Evolutionary conservation across 2,329 filamentous ascomycete genomes (phyloP), one percentile per base, ranked within the genome.

Genomic region (Paraconiothyrium brasiliense): DNA sequence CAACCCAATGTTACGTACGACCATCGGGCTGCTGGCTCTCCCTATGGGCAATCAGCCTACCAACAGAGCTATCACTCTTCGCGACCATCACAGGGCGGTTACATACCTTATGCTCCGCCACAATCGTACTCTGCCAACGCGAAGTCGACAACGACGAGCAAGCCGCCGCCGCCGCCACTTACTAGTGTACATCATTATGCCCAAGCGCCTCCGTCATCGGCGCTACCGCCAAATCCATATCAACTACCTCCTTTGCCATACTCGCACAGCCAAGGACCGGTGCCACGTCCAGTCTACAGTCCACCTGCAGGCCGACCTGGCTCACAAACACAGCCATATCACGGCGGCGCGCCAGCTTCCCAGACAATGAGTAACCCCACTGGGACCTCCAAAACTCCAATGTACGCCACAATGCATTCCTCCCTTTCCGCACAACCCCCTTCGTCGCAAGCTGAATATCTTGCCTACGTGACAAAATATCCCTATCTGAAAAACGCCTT

Each of bases 401-500:
- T 76, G 75, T 78, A 77, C 72, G 75, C 74, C 67, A 67, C 63
- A 58, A 66, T 69, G 71, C 67, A 70, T 69, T 69, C 71, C 61
- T 78, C 77, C 67, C 78, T 73, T 76, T 77, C 78, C 69, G 71
- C 64, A 67, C 77, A 68, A 68, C 67, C 66, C 66, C 67, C 75
- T 37, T 73, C 71, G 20, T 70, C 67, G 22, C 72, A 68, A 59
- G 59, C 62, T 67, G 73, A 79, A 58, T 83, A 82, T 63, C 65
- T 83, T 65, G 70, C 75, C 67, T 79, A 82, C 63, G 67, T 83
- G 46, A 75, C 77, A 67, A 77, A 80, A 59, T 83, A 82, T 62
- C 81, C 81, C 11, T 83, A 83, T 66, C 73, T 83, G 37, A 76
- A 76, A 59, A 82, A 82, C 63, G 78, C 79, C 57, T 82, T 79